Conservation (phyloP, 495 filamentous ascomycete species). For the Hyaloscypha variabilis region DNA sequence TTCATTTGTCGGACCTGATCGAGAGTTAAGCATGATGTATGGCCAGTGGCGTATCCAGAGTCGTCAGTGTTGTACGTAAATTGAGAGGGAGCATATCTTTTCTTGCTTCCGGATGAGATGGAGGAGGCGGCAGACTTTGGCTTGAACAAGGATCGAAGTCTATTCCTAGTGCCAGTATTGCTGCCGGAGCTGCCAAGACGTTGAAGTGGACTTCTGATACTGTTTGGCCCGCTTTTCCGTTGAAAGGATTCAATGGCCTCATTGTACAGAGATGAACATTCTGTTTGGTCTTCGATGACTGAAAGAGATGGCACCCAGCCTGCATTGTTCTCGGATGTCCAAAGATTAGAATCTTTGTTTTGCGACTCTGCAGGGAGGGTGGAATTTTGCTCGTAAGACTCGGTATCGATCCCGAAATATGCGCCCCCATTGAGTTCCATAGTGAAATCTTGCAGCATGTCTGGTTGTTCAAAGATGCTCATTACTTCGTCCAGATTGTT, state of each 20-base stretch:
- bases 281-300: not conserved
- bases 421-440: constrained; percentile 6
- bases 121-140: constrained; percentile 14
- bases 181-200: constrained; percentile 3
- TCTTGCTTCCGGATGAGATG: constrained; percentile 1
- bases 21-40: constrained; percentile 7
- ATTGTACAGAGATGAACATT: constrained; percentile 1
- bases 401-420: constrained; percentile 7
- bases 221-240: not conserved
- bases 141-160: constrained; percentile 17
- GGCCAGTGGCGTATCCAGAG: constrained; percentile 26
- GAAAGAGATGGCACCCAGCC: not conserved
- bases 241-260: constrained; percentile 1
- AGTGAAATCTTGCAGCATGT: not conserved
- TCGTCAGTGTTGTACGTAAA: constrained; percentile 20
- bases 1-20: constrained; percentile 3
- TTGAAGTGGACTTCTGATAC: not conserved
- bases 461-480: constrained; percentile 9
- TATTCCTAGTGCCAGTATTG: constrained; percentile 3
- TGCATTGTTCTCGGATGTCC: not conserved
- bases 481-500: not conserved
- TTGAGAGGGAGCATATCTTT: constrained; percentile 18
- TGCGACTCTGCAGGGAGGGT: not conserved
- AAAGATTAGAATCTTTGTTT: not conserved
- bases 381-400: not conserved